These are phyloP conservation scores for Mortierella sp. DNA, from an alignment of 371 early-diverging fungal genomes.

Conservation along the genomic window DNA sequence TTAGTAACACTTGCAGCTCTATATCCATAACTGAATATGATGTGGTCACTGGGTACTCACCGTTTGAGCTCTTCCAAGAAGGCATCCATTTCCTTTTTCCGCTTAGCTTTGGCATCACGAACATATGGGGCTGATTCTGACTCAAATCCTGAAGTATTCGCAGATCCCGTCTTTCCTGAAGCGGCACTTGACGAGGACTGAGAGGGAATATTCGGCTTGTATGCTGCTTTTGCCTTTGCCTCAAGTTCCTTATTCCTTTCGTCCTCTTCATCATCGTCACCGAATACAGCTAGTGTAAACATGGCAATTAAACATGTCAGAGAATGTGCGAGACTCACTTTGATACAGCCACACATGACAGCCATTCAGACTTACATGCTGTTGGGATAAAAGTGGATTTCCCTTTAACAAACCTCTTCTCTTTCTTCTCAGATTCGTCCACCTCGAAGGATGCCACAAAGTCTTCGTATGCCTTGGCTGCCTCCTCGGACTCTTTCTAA, in stretches of 20 bases:
- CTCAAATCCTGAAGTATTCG: conserved; percentile 7
- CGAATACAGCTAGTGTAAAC: conserved; percentile 34
- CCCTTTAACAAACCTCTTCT: conserved; percentile 72
- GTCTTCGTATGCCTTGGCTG: conserved; percentile 84
- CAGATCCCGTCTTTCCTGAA: conserved; percentile 8
- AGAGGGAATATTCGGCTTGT: conserved; percentile 58
- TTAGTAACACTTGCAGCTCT: no score
- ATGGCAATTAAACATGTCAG: no score
- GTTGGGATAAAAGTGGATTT: conserved; percentile 63
- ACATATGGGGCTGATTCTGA: conserved; percentile 49
- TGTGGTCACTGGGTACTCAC: conserved; percentile 31
- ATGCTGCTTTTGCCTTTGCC: conserved; percentile 49
- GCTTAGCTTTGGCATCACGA: conserved; percentile 57
- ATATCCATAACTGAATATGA: no score
- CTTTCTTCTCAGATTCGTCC: conserved; percentile 55
- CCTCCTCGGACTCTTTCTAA: conserved; percentile 75
- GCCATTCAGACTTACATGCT: conserved; percentile 21
- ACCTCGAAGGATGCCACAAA: conserved; percentile 90
- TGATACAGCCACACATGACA: no score
- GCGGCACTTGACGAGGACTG: conserved; percentile 14
- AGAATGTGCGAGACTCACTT: not conserved
- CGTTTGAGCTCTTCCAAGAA: conserved; percentile 88
- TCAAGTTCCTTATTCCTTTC: conserved; percentile 33
- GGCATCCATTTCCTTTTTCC: conserved; percentile 85
- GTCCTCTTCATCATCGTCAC: conserved; percentile 49